Evolutionary conservation across 768 basidiomycete genomes (phyloP).

Genomic region (Clitopilus passeckerianus): DNA sequence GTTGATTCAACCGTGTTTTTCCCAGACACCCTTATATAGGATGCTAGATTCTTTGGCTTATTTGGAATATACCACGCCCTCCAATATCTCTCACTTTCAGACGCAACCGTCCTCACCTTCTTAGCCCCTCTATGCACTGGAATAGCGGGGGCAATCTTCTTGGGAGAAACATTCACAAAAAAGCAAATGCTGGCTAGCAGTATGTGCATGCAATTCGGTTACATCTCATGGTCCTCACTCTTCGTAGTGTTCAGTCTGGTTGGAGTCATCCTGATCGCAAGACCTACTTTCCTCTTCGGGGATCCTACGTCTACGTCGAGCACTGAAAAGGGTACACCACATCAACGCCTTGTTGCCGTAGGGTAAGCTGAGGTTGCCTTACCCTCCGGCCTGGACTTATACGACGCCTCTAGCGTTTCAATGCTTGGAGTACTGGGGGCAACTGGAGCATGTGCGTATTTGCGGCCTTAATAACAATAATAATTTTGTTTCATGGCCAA

Average conservation of each 20-base stretch:
- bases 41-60: constrained; percentile 51
- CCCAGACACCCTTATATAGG: not conserved
- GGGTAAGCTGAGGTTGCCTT: constrained; percentile 27
- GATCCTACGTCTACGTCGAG: not conserved
- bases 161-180: constrained; percentile 54
- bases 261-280: constrained; percentile 79
- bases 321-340: constrained; percentile 20
- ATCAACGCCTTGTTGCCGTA: constrained; percentile 54
- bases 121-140: constrained; percentile 64
- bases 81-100: constrained; percentile 72
- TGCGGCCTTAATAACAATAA: not conserved
- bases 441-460: constrained; percentile 60
- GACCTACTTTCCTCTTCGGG: constrained; percentile 74
- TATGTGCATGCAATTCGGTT: constrained; percentile 15
- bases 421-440: constrained; percentile 56
- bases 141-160: constrained; percentile 53
- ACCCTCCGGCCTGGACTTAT: not conserved
- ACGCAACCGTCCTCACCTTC: constrained; percentile 75
- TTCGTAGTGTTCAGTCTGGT: constrained; percentile 54
- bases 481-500: constrained; percentile 3
- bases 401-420: not conserved
- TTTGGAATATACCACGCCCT: constrained; percentile 60
- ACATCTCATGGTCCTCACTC: not conserved
- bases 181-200: constrained; percentile 49
- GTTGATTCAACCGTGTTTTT: constrained; percentile 6